A percentile compares a stretch with the other conserved stretches of the same genome.
Conservation (phyloP, 208 protist genomes). For the Leishmania lainsoni region DNA sequence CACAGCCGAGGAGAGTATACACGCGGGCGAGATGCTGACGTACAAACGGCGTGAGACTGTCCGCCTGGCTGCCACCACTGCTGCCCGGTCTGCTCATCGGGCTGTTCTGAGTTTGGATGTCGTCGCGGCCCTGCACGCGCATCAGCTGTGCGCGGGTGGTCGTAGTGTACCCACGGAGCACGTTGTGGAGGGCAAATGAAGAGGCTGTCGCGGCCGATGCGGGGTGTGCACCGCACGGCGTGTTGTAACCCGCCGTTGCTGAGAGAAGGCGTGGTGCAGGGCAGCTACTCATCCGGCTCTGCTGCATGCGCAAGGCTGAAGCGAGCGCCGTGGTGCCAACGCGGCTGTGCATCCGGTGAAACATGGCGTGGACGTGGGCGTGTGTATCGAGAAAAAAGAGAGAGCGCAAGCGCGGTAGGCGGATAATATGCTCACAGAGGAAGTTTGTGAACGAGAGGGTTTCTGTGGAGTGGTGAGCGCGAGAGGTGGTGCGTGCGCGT, state of each 20-base stretch:
- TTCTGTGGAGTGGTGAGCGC: background rate
- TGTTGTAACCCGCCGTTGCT: background rate
- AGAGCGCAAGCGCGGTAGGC: background rate
- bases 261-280: background rate
- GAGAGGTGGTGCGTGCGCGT: background rate
- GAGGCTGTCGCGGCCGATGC: background rate
- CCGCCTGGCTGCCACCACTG: conserved; percentile 51
- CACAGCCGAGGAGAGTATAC: conserved; percentile 75
- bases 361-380: conserved; percentile 11
- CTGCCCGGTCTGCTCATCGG: conserved; percentile 52
- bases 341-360: conserved; percentile 14
- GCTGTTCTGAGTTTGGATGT: conserved; percentile 41
- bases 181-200: conserved; percentile 11
- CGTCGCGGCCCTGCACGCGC: conserved; percentile 40
- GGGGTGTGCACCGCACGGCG: conserved; percentile 2
- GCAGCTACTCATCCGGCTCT: background rate
- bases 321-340: conserved; percentile 18
- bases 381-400: background rate
- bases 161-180: conserved; percentile 20
- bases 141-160: conserved; percentile 23
- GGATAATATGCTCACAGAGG: background rate
- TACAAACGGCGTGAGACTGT: conserved; percentile 83
- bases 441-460: background rate
- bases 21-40: conserved; percentile 82
- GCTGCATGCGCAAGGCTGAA: conserved; percentile 16